phyloP scores from a whole-genome alignment of 352 stramenopile genomes.

The Phytophthora cryptogea region DNA sequence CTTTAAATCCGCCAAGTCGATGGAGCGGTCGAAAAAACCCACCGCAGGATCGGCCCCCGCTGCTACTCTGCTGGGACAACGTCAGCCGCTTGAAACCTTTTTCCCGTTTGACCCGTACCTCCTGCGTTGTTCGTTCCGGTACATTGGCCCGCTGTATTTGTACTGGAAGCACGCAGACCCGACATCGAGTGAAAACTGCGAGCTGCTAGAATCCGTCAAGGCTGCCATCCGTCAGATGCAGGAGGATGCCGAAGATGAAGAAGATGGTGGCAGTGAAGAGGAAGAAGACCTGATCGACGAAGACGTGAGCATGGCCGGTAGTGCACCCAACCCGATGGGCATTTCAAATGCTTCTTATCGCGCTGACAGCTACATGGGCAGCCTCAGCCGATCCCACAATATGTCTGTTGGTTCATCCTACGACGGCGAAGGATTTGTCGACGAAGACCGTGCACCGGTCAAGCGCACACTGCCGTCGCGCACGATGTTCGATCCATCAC shows the following conservation, averaged over 20 bases:
- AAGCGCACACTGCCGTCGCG: slow-evolving; percentile 40
- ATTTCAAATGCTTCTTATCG: slow-evolving; percentile 34
- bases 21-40: slow-evolving; percentile 68
- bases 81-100: slow-evolving; percentile 86
- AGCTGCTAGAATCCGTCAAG: slow-evolving; percentile 66
- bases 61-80: slow-evolving; percentile 50
- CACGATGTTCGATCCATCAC: slow-evolving; percentile 67
- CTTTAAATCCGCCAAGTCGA: slow-evolving; percentile 55
- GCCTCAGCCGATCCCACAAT: slow-evolving; percentile 47
- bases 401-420: slow-evolving; percentile 64
- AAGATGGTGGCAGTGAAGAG: slow-evolving; percentile 43
- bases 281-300: slow-evolving; percentile 56
- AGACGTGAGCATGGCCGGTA: slow-evolving; percentile 66
- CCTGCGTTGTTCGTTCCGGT: slow-evolving; percentile 91
- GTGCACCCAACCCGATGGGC: slow-evolving; percentile 28
- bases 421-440: slow-evolving; percentile 48
- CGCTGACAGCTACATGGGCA: slow-evolving; percentile 60
- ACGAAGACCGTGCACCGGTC: slow-evolving; percentile 45
- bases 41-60: slow-evolving; percentile 35
- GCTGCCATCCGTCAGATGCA: slow-evolving; percentile 64
- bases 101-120: slow-evolving; percentile 99
- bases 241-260: slow-evolving; percentile 48
- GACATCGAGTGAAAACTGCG: slow-evolving; percentile 70
- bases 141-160: slow-evolving; percentile 93
- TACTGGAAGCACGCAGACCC: slow-evolving; percentile 93